These are phyloP conservation scores for Trichoderma guizhouense DNA, from an alignment of 2,329 filamentous ascomycete genomes.

Conservation along the genomic window DNA sequence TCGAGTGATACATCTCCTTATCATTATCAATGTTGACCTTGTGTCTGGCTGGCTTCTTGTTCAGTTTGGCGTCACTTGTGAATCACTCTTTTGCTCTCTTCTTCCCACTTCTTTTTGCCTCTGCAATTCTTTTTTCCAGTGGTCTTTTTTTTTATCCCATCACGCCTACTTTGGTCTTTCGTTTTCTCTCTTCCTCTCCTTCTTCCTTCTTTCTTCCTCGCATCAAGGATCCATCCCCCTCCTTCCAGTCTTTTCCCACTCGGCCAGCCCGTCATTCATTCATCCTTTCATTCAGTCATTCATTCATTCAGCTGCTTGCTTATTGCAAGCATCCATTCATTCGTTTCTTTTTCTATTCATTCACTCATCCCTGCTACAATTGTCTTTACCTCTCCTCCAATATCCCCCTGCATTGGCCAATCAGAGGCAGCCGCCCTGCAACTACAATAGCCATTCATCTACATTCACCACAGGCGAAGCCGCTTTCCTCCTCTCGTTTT, in stretches of 20 bases:
- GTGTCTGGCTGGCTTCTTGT: background rate
- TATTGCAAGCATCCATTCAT: background rate
- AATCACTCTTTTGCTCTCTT: background rate
- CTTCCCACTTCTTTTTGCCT: background rate
- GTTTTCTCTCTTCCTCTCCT: background rate
- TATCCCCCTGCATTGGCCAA: background rate
- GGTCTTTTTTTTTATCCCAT: background rate
- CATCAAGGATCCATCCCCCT: background rate
- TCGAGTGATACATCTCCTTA: background rate
- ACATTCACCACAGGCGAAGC: background rate
- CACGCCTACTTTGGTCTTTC: background rate
- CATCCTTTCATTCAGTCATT: background rate
- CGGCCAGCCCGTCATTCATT: background rate
- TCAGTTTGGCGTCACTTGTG: background rate
- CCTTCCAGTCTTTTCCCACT: background rate
- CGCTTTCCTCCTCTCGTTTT: background rate
- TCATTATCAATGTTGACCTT: background rate
- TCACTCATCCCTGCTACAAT: background rate
- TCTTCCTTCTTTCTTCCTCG: background rate
- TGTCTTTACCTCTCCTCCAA: background rate
- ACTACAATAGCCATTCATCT: slow-evolving; percentile 2
- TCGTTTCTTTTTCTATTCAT: background rate
- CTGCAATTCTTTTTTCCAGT: background rate
- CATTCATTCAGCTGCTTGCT: background rate
- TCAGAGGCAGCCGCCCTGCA: background rate